These are phyloP conservation scores for Westerdykella sp. DNA, from an alignment of 2,329 filamentous ascomycete genomes.

Conservation along the genomic window DNA sequence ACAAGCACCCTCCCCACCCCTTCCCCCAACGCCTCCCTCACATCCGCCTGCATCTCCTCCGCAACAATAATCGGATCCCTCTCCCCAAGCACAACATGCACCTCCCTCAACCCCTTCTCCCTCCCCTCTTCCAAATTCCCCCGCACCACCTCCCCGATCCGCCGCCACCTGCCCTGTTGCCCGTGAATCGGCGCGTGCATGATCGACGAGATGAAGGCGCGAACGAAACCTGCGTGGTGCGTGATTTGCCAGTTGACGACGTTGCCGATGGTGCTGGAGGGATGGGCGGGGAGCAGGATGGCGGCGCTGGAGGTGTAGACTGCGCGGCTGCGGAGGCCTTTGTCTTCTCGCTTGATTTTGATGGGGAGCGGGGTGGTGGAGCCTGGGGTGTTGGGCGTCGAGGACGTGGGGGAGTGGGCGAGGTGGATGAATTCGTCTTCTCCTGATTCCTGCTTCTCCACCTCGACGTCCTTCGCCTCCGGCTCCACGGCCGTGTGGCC, in stretches of 20 bases:
- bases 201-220: conserved; percentile 65
- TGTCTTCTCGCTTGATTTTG: background rate
- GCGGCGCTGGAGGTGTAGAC: conserved; percentile 18
- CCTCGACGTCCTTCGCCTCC: conserved; percentile 11
- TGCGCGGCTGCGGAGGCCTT: conserved; percentile 9
- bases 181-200: conserved; percentile 63
- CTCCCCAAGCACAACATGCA: conserved; percentile 61
- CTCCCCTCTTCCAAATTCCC: conserved; percentile 24
- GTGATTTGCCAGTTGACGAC: conserved; percentile 65
- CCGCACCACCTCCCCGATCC: conserved; percentile 41
- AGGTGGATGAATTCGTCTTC: background rate
- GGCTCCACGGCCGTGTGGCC: conserved; percentile 1
- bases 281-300: conserved; percentile 47
- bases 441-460: conserved; percentile 3
- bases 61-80: conserved; percentile 62
- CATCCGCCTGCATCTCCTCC: conserved; percentile 59
- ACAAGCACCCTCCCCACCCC: conserved; percentile 54
- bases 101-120: conserved; percentile 40
- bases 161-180: conserved; percentile 56
- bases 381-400: too few relatives aligned
- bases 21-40: conserved; percentile 50
- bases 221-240: conserved; percentile 60
- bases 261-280: conserved; percentile 52
- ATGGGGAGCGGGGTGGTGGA: conserved; percentile 5
- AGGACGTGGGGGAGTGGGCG: too few relatives aligned